These are phyloP conservation scores for Solanum neorickii DNA, from an alignment of 257 asterid genomes.

Conservation along the genomic window DNA sequence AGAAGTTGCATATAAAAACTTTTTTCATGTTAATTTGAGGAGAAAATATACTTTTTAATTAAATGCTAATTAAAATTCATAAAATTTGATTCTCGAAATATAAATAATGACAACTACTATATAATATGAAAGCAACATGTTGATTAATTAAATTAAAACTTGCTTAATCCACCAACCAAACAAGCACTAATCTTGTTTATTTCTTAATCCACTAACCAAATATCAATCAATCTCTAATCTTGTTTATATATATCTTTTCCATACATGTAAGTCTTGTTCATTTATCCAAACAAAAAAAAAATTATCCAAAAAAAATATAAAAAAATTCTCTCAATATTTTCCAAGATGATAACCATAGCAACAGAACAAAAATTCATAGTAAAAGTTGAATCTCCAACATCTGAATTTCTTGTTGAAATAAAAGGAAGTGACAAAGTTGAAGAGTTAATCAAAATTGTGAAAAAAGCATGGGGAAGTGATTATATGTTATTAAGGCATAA, in stretches of 20 bases:
- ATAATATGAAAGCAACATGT: neutral
- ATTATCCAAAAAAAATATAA: neutral
- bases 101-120: neutral
- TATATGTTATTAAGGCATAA: constrained; percentile 10
- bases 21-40: no score
- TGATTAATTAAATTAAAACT: neutral
- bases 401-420: constrained; percentile 12
- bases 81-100: neutral
- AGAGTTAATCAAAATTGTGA: constrained; percentile 9
- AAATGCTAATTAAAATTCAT: neutral
- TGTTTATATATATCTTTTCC: neutral
- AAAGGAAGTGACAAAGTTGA: constrained; percentile 14
- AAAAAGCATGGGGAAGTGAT: constrained; percentile 20
- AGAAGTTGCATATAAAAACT: neutral
- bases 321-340: neutral
- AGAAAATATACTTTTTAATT: neutral
- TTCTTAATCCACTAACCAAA: neutral
- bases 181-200: neutral
- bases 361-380: constrained; percentile 7
- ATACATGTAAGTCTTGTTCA: neutral
- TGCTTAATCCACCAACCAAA: neutral
- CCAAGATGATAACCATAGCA: neutral
- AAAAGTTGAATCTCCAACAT: constrained; percentile 21
- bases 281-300: neutral
- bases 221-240: neutral